Conservation (phyloP, 2,329 filamentous ascomycete species). For the Aspergillus ochraceoroseus region DNA sequence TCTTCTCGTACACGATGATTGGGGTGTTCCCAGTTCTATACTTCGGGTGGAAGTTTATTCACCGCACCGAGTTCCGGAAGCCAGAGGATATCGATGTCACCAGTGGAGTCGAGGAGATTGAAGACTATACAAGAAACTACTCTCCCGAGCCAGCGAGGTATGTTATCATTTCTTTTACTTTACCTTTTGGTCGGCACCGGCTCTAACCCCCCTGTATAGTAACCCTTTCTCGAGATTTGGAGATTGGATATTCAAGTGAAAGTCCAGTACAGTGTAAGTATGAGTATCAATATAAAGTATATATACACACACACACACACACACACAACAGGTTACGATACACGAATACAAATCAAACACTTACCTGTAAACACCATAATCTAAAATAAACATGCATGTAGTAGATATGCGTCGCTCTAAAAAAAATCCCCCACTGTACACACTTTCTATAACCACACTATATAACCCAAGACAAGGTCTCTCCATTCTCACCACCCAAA, state of each 20-base stretch:
- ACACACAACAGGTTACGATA: neutral
- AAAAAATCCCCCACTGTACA: no score
- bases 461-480: no score
- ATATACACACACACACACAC: neutral
- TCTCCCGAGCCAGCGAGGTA: constrained; percentile 53
- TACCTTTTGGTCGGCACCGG: neutral
- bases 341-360: no score
- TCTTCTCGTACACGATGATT: constrained; percentile 75
- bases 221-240: constrained; percentile 22
- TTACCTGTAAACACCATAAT: no score
- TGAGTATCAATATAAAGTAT: neutral
- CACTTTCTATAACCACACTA: no score
- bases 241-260: constrained; percentile 21
- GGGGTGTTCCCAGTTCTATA: constrained; percentile 65
- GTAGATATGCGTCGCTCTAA: no score
- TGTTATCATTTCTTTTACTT: constrained; percentile 20
- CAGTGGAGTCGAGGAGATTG: constrained; percentile 60
- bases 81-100: constrained; percentile 59
- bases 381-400: no score
- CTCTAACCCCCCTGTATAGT: no score
- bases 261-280: neutral
- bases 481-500: no score
- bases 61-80: constrained; percentile 56
- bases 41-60: constrained; percentile 65
- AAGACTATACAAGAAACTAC: constrained; percentile 62